Evolutionary conservation across 2,329 filamentous ascomycete genomes (phyloP).

Genomic region (Cladosporium oxysporum): DNA sequence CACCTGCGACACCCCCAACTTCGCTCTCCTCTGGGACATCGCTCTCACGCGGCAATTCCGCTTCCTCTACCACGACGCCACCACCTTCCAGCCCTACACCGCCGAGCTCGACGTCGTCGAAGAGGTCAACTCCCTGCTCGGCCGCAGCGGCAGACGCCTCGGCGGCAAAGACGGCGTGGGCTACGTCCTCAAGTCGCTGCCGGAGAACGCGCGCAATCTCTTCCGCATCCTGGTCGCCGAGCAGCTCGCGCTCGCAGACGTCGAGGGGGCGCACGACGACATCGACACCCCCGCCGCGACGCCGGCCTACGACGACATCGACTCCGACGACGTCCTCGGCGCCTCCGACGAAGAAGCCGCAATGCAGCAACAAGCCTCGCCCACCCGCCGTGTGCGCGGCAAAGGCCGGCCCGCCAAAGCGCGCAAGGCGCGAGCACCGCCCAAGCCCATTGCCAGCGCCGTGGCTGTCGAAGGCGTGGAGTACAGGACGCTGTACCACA

Average conservation of each 20-base stretch:
- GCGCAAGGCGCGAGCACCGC: constrained; percentile 21
- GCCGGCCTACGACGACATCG: constrained; percentile 28
- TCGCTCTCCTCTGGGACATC: constrained; percentile 86
- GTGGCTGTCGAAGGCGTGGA: constrained; percentile 66
- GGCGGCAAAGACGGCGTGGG: constrained; percentile 89
- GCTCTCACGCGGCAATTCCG: constrained; percentile 79
- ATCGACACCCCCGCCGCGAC: constrained; percentile 35
- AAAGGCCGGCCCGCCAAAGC: constrained; percentile 29
- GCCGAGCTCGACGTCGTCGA: constrained; percentile 83
- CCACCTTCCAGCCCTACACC: constrained; percentile 76
- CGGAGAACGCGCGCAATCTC: constrained; percentile 86
- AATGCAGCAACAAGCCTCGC: constrained; percentile 30
- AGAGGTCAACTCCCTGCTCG: constrained; percentile 83
- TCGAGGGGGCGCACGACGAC: constrained; percentile 50
- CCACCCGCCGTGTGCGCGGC: constrained; percentile 27
- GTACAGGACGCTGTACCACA: constrained; percentile 89
- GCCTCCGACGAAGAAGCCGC: constrained; percentile 35
- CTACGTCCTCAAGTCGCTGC: constrained; percentile 85
- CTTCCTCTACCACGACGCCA: constrained; percentile 91
- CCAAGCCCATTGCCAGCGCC: constrained; percentile 6
- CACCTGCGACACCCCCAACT: constrained; percentile 85
- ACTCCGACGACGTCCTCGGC: constrained; percentile 34
- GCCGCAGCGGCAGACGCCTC: constrained; percentile 74
- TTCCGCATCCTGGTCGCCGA: constrained; percentile 85
- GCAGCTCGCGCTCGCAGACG: constrained; percentile 64